Evolutionary conservation across 306 rosid genomes (phyloP).

Genomic region (Vigna unguiculata): DNA sequence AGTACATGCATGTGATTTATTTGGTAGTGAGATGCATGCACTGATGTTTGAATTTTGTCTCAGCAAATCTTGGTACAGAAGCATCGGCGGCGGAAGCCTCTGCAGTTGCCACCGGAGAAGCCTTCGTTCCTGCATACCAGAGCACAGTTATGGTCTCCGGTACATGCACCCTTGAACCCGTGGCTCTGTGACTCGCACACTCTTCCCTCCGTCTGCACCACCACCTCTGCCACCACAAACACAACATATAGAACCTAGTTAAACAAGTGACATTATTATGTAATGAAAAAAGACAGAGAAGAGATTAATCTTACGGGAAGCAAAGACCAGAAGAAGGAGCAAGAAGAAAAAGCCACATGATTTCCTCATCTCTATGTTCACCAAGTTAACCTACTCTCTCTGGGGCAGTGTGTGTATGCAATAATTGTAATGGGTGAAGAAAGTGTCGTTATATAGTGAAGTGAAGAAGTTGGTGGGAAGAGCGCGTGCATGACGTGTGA

Average conservation of each 20-base stretch:
- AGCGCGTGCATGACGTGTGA: not conserved
- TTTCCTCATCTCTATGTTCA: constrained; percentile 40
- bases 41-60: not conserved
- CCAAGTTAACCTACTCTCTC: not conserved
- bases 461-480: not conserved
- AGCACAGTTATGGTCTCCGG: constrained; percentile 49
- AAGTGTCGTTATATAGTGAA: not conserved
- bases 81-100: constrained; percentile 60
- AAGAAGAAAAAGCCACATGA: constrained; percentile 39
- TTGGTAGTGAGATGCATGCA: too few species aligned
- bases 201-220: constrained; percentile 53
- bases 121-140: constrained; percentile 55
- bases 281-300: not conserved
- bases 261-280: not conserved
- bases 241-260: not conserved
- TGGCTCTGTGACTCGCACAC: constrained; percentile 57
- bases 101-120: constrained; percentile 58
- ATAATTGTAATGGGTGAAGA: not conserved
- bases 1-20: not conserved
- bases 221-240: constrained; percentile 33
- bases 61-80: constrained; percentile 54
- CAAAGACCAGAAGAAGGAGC: constrained; percentile 44
- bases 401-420: not conserved
- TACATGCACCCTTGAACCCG: constrained; percentile 46
- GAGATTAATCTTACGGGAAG: constrained; percentile 44